phyloP scores from a whole-genome alignment of 1,284 basidiomycete genomes.

The Leccinum subatratum region DNA sequence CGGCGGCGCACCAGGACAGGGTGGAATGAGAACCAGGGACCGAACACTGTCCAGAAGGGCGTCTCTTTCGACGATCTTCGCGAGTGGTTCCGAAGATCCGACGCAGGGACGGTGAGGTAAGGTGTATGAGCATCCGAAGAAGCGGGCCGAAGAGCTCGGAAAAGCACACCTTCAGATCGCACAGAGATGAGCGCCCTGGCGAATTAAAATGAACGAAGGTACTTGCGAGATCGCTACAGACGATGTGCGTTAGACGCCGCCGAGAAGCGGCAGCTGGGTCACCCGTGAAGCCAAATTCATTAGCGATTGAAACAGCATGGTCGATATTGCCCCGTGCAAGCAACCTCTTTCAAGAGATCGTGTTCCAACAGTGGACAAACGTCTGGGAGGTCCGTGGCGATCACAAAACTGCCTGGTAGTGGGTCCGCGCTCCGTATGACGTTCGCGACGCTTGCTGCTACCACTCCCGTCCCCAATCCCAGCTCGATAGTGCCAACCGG shows the following conservation, averaged over 20 bases:
- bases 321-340: constrained; percentile 61
- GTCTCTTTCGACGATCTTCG: constrained; percentile 62
- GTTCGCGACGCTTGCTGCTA: constrained; percentile 47
- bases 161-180: constrained; percentile 60
- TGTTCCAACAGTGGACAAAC: constrained; percentile 57
- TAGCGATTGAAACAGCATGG: constrained; percentile 37
- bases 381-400: constrained; percentile 69
- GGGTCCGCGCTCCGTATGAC: constrained; percentile 8
- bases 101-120: constrained; percentile 52
- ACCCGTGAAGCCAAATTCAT: constrained; percentile 35
- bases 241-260: constrained; percentile 49
- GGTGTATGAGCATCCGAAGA: constrained; percentile 60
- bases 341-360: constrained; percentile 35
- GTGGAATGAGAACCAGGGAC: constrained; percentile 72
- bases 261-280: constrained; percentile 11
- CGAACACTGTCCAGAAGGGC: constrained; percentile 78
- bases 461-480: constrained; percentile 68
- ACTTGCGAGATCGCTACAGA: constrained; percentile 73
- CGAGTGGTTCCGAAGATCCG: constrained; percentile 7
- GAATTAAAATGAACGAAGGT: not conserved
- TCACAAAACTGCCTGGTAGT: constrained; percentile 36
- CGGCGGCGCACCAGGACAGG: constrained; percentile 47
- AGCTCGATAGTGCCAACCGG: constrained; percentile 49
- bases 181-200: not conserved
- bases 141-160: constrained; percentile 68